Evolutionary conservation across 1,139 yeast species (phyloP).

Genomic region (Eremothecium gossypii): DNA sequence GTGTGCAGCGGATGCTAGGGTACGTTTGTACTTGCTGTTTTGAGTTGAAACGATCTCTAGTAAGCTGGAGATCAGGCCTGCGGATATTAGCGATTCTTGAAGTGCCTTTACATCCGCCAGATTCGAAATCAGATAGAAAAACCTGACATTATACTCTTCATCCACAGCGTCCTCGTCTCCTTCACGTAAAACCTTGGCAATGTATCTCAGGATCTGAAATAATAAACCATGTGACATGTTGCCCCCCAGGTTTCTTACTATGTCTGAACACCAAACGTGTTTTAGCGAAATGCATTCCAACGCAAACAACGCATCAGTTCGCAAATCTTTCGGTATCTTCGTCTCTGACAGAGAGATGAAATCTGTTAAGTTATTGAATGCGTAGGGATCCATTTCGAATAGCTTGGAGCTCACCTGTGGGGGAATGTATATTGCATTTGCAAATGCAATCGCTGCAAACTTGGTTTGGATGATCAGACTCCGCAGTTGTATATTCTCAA

Average conservation of each 20-base stretch:
- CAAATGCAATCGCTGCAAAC: slow-evolving; percentile 57
- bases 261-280: slow-evolving; percentile 66
- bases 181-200: slow-evolving; percentile 38
- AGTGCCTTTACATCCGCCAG: slow-evolving; percentile 47
- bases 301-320: slow-evolving; percentile 55
- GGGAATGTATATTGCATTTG: slow-evolving; percentile 42
- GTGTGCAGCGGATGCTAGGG: slow-evolving; percentile 59
- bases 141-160: slow-evolving; percentile 44
- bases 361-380: slow-evolving; percentile 63
- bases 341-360: slow-evolving; percentile 50
- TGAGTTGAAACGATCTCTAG: slow-evolving; percentile 51
- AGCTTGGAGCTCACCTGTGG: slow-evolving; percentile 50
- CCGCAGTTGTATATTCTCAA: slow-evolving; percentile 48
- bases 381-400: slow-evolving; percentile 67
- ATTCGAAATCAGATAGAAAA: slow-evolving; percentile 51
- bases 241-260: slow-evolving; percentile 78
- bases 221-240: slow-evolving; percentile 79
- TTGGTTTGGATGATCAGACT: slow-evolving; percentile 54
- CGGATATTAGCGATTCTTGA: slow-evolving; percentile 43
- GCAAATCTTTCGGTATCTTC: slow-evolving; percentile 41
- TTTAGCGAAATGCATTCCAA: slow-evolving; percentile 64
- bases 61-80: slow-evolving; percentile 65
- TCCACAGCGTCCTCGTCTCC: slow-evolving; percentile 30
- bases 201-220: slow-evolving; percentile 60
- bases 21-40: slow-evolving; percentile 41